These are phyloP conservation scores for Starmerella ratchasimensis DNA, from an alignment of 805 yeast species.

Conservation along the genomic window DNA sequence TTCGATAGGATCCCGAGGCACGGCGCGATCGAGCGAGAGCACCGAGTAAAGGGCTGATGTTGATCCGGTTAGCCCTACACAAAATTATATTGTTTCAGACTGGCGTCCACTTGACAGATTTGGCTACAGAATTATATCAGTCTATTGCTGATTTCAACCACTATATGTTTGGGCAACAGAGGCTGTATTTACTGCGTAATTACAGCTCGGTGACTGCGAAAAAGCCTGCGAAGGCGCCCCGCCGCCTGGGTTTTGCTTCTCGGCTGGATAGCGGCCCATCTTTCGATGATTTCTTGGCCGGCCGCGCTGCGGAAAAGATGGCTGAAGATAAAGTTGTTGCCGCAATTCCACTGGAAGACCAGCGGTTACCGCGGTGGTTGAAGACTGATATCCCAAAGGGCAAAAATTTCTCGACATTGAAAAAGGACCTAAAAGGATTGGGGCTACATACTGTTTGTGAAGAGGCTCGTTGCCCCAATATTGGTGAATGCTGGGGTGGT, in stretches of 20 bases:
- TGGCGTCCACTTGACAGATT: not conserved
- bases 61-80: not conserved
- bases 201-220: slow-evolving; percentile 6
- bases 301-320: slow-evolving; percentile 50
- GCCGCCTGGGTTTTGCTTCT: slow-evolving; percentile 38
- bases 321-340: slow-evolving; percentile 51
- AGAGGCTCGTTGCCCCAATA: slow-evolving; percentile 98
- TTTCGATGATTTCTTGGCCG: slow-evolving; percentile 78
- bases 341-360: slow-evolving; percentile 27
- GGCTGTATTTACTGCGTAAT: slow-evolving; percentile 1
- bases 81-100: not conserved
- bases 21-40: not conserved
- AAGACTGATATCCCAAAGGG: slow-evolving; percentile 97
- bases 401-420: slow-evolving; percentile 59
- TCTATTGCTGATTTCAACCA: not conserved
- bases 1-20: not conserved
- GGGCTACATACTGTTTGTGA: slow-evolving; percentile 93
- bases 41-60: not conserved
- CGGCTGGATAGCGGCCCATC: slow-evolving; percentile 73
- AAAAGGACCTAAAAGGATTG: slow-evolving; percentile 75
- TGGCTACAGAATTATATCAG: not conserved
- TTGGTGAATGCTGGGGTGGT: slow-evolving; percentile 99
- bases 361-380: slow-evolving; percentile 80
- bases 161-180: slow-evolving; percentile 4
- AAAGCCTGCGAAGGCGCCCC: slow-evolving; percentile 3